These are phyloP conservation scores for Aspergillus intermedius DNA, from an alignment of 2,329 filamentous ascomycete genomes.

Conservation along the genomic window DNA sequence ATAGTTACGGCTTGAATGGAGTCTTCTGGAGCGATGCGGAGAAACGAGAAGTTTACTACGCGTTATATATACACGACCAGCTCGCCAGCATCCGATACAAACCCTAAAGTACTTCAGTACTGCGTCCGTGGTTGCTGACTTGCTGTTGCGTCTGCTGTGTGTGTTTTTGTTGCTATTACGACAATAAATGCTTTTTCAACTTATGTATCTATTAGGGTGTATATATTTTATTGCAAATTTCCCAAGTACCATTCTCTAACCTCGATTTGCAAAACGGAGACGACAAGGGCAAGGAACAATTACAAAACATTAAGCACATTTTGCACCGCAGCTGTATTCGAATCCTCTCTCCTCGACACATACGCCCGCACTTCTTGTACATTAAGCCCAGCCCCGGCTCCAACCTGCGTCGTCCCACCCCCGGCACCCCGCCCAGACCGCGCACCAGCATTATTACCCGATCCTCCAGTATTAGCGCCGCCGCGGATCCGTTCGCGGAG, in stretches of 20 bases:
- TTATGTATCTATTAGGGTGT: not conserved
- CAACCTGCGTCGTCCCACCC: conserved; percentile 25
- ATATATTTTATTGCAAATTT: not conserved
- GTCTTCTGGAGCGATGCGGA: no score
- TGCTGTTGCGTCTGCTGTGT: no score
- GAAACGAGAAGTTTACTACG: no score
- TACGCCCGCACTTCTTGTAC: conserved; percentile 64
- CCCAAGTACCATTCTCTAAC: not conserved
- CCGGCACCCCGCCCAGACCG: conserved; percentile 33
- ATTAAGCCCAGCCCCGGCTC: conserved; percentile 47
- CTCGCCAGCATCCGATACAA: no score
- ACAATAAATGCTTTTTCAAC: no score
- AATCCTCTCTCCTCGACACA: conserved; percentile 79
- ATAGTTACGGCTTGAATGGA: no score
- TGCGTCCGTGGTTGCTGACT: no score
- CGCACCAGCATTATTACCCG: conserved; percentile 41
- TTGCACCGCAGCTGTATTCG: conserved; percentile 72
- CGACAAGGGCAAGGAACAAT: conserved; percentile 1
- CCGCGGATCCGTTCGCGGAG: conserved; percentile 62
- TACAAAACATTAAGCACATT: conserved; percentile 65
- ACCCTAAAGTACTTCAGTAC: no score
- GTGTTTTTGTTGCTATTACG: no score
- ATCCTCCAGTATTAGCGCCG: conserved; percentile 43
- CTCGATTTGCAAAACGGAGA: not conserved
- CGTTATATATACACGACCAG: no score